Conservation (phyloP, 73 alveolate species). For the Paramecium pentaurelia region DNA sequence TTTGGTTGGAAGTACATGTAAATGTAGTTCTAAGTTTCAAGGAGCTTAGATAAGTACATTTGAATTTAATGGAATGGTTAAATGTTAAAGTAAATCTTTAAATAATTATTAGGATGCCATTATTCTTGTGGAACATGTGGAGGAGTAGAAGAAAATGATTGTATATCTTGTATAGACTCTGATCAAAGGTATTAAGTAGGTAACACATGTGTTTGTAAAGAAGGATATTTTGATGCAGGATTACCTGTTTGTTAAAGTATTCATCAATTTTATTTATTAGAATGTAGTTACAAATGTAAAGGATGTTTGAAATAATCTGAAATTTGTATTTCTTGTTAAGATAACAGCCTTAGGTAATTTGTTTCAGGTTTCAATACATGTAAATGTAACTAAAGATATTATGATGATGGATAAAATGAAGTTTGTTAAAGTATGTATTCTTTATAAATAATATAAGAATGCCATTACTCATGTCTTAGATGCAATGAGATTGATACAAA, state of each 20-base stretch:
- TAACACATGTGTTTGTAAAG: background rate
- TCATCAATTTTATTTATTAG: background rate
- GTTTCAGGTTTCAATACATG: background rate
- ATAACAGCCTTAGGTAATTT: background rate
- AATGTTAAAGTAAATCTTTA: background rate
- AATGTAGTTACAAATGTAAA: background rate
- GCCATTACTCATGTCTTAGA: background rate
- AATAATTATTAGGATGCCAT: background rate
- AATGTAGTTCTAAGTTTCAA: background rate
- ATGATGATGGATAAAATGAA: background rate
- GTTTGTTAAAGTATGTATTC: background rate
- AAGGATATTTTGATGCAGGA: background rate
- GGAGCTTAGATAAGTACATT: background rate
- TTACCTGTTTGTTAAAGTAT: background rate
- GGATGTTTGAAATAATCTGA: background rate
- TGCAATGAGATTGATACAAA: background rate
- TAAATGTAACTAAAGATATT: background rate
- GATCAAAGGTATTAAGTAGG: background rate
- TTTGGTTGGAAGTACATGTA: background rate
- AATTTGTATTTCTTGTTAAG: background rate
- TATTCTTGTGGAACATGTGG: background rate
- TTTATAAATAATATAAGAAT: background rate
- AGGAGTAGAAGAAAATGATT: background rate
- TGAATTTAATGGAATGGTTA: background rate
- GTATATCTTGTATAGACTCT: background rate